Percentiles rank a stretch among this genome's conserved stretches.
phyloP scores from a whole-genome alignment of 164 flowering plant species.

The Chloranthus sessilifolius region DNA sequence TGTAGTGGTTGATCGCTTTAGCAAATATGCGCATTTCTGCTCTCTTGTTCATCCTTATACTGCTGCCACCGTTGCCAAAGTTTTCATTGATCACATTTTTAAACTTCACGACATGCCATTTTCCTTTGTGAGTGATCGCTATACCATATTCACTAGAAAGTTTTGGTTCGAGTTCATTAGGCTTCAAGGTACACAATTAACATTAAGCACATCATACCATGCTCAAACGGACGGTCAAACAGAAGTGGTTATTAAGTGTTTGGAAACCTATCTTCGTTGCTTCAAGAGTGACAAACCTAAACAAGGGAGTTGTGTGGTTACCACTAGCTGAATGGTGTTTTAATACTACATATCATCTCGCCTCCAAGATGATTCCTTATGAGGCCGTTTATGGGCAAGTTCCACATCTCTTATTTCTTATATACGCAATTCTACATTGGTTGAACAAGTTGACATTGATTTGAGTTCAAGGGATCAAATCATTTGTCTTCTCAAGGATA shows the following conservation, averaged over 20 bases:
- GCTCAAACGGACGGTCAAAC: not conserved
- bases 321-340: too few species aligned
- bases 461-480: too few species aligned
- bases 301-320: too few species aligned
- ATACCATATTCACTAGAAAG: not conserved
- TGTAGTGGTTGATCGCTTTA: not conserved
- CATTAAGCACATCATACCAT: not conserved
- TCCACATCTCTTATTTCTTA: too few species aligned
- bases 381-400: too few species aligned
- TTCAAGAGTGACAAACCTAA: too few species aligned
- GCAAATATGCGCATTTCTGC: not conserved
- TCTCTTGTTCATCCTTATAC: not conserved
- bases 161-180: not conserved
- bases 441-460: too few species aligned
- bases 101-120: not conserved
- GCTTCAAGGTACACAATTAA: not conserved
- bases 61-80: not conserved
- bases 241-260: not conserved
- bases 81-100: not conserved
- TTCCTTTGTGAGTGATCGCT: not conserved
- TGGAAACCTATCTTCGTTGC: too few species aligned
- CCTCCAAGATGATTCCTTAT: too few species aligned
- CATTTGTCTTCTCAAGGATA: too few species aligned
- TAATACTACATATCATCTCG: too few species aligned
- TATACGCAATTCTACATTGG: too few species aligned